phyloP scores from a whole-genome alignment of 768 basidiomycete genomes.

The Leucocoprinus birnbaumii region DNA sequence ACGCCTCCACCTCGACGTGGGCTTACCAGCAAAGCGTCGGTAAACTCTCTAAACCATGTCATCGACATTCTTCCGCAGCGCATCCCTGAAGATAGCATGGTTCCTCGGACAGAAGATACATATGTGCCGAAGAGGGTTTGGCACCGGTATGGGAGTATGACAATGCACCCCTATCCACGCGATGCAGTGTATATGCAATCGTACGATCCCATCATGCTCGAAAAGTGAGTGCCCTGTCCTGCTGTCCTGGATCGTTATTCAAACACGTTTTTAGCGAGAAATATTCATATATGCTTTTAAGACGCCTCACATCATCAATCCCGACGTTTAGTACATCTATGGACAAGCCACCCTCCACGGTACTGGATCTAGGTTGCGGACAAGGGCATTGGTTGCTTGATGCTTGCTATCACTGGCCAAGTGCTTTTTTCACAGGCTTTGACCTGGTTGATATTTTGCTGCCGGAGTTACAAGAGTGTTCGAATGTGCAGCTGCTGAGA shows the following conservation, averaged over 20 bases:
- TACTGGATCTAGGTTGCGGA: slow-evolving; percentile 79
- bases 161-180: slow-evolving; percentile 49
- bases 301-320: slow-evolving; percentile 49
- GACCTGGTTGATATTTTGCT: slow-evolving; percentile 54
- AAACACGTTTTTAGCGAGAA: slow-evolving; percentile 47
- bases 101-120: slow-evolving; percentile 14
- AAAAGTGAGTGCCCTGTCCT: slow-evolving; percentile 44
- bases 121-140: slow-evolving; percentile 34
- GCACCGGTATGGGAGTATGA: slow-evolving; percentile 43
- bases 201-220: slow-evolving; percentile 52
- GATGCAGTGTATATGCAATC: slow-evolving; percentile 65
- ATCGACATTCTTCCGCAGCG: background rate
- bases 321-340: slow-evolving; percentile 61
- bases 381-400: slow-evolving; percentile 64
- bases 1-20: background rate
- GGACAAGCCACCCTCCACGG: slow-evolving; percentile 44
- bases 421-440: slow-evolving; percentile 58
- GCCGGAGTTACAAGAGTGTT: slow-evolving; percentile 30
- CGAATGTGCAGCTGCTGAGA: slow-evolving; percentile 51
- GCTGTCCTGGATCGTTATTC: slow-evolving; percentile 1
- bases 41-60: background rate
- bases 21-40: background rate
- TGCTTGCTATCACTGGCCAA: slow-evolving; percentile 61
- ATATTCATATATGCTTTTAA: slow-evolving; percentile 51
- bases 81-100: slow-evolving; percentile 18